Evolutionary conservation across 179 eudicot genomes (phyloP).

Genomic region (Gypsophila paniculata): DNA sequence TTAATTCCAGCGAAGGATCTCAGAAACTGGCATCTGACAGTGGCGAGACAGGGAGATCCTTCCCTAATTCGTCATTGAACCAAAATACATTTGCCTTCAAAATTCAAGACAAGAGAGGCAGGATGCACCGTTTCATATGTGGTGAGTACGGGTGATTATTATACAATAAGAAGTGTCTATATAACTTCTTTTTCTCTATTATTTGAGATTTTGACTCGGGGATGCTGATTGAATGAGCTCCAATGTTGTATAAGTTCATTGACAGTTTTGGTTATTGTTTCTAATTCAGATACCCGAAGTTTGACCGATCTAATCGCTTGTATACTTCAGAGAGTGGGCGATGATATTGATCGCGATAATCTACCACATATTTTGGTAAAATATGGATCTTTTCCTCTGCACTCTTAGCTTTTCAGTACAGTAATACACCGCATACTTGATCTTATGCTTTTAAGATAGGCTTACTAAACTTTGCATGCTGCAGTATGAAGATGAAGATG

Average conservation of each 20-base stretch:
- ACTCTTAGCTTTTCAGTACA: neutral
- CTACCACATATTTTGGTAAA: conserved; percentile 85
- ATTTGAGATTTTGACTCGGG: neutral
- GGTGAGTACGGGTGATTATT: conserved; percentile 41
- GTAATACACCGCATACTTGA: neutral
- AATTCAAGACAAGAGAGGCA: conserved; percentile 78
- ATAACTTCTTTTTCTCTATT: neutral
- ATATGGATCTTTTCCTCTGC: neutral
- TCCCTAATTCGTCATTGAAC: conserved; percentile 40
- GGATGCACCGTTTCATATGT: conserved; percentile 86
- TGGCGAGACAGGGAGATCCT: conserved; percentile 55
- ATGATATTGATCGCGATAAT: conserved; percentile 73
- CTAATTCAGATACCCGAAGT: conserved; percentile 56
- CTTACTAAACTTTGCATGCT: conserved; percentile 16
- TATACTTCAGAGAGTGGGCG: conserved; percentile 88
- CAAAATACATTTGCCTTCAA: conserved; percentile 68
- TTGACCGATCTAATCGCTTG: conserved; percentile 81
- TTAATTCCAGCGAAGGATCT: conserved; percentile 59
- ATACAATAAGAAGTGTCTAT: neutral
- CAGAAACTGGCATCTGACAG: conserved; percentile 72
- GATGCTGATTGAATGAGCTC: neutral
- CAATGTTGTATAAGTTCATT: neutral
- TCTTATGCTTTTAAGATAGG: neutral
- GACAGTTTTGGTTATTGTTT: neutral
- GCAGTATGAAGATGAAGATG: conserved; percentile 97